These are phyloP conservation scores for Lachancea meyersii DNA, from an alignment of 805 yeast species.

Conservation along the genomic window DNA sequence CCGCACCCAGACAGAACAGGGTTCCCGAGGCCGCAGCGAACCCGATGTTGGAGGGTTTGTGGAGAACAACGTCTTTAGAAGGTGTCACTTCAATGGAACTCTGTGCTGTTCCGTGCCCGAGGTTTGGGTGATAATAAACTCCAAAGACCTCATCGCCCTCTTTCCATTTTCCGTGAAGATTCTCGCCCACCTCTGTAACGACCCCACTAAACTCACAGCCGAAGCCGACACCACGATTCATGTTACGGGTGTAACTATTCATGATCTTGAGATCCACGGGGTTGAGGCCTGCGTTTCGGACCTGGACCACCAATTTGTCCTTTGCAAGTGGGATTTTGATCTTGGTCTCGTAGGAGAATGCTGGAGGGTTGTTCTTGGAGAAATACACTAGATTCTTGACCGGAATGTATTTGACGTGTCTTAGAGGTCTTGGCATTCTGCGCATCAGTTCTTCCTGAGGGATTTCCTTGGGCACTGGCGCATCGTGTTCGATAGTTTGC, in stretches of 20 bases:
- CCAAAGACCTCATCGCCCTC: slow-evolving; percentile 68
- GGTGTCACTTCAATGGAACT: slow-evolving; percentile 53
- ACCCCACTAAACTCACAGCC: slow-evolving; percentile 69
- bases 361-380: slow-evolving; percentile 34
- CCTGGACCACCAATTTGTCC: slow-evolving; percentile 49
- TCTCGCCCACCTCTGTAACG: slow-evolving; percentile 49
- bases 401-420: slow-evolving; percentile 47
- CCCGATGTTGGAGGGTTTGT: slow-evolving; percentile 43
- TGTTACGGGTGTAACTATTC: slow-evolving; percentile 46
- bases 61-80: slow-evolving; percentile 40
- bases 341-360: slow-evolving; percentile 48
- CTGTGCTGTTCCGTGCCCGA: slow-evolving; percentile 52
- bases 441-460: slow-evolving; percentile 22
- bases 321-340: slow-evolving; percentile 44
- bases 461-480: slow-evolving; percentile 26
- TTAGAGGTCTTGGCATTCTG: slow-evolving; percentile 42
- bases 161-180: slow-evolving; percentile 34
- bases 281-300: slow-evolving; percentile 53
- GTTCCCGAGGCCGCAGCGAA: slow-evolving; percentile 57
- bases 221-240: slow-evolving; percentile 53
- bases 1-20: slow-evolving; percentile 59
- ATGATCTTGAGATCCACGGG: slow-evolving; percentile 60
- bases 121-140: slow-evolving; percentile 43
- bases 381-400: slow-evolving; percentile 41
- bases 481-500: slow-evolving; percentile 14